Percentiles rank a stretch among this genome's conserved stretches.
These are phyloP conservation scores for Pleurotus salmoneostramineus DNA, from an alignment of 768 basidiomycete genomes.

Conservation along the genomic window DNA sequence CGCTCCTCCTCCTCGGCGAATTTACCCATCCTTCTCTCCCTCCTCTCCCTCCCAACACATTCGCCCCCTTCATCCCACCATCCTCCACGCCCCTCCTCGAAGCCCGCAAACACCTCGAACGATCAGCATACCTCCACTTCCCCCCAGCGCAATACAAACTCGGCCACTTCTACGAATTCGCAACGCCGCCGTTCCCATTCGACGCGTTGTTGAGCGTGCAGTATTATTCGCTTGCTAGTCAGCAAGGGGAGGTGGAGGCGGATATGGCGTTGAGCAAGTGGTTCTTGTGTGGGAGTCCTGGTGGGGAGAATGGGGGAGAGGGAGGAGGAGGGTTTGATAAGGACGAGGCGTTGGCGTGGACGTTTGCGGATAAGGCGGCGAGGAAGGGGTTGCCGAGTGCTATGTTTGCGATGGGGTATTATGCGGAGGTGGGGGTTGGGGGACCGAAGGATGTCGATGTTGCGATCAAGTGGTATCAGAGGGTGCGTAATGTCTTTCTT, in stretches of 20 bases:
- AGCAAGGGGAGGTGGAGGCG: constrained; percentile 87
- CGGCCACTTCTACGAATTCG: constrained; percentile 91
- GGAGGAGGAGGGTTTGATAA: constrained; percentile 61
- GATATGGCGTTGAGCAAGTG: constrained; percentile 97
- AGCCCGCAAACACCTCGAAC: constrained; percentile 75
- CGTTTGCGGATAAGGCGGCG: constrained; percentile 88
- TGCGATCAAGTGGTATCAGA: constrained; percentile 77
- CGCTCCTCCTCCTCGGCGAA: constrained; percentile 82
- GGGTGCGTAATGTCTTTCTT: constrained; percentile 21
- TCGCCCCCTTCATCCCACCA: constrained; percentile 44
- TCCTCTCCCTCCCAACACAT: constrained; percentile 20
- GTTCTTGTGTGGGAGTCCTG: constrained; percentile 78
- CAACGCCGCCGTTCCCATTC: constrained; percentile 77
- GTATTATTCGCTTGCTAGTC: constrained; percentile 80
- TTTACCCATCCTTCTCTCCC: constrained; percentile 65
- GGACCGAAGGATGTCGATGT: constrained; percentile 55
- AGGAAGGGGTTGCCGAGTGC: constrained; percentile 72
- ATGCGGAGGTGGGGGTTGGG: constrained; percentile 89
- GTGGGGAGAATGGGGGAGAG: constrained; percentile 5
- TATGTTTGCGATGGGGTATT: constrained; percentile 96
- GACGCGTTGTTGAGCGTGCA: constrained; percentile 89
- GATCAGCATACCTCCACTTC: constrained; percentile 82
- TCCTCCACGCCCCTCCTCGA: constrained; percentile 48
- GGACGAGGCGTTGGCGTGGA: constrained; percentile 80
- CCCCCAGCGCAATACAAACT: constrained; percentile 90